Evolutionary conservation across 768 basidiomycete genomes (phyloP), one percentile per base, ranked within the genome.

Genomic region (Auriculariales sp.): DNA sequence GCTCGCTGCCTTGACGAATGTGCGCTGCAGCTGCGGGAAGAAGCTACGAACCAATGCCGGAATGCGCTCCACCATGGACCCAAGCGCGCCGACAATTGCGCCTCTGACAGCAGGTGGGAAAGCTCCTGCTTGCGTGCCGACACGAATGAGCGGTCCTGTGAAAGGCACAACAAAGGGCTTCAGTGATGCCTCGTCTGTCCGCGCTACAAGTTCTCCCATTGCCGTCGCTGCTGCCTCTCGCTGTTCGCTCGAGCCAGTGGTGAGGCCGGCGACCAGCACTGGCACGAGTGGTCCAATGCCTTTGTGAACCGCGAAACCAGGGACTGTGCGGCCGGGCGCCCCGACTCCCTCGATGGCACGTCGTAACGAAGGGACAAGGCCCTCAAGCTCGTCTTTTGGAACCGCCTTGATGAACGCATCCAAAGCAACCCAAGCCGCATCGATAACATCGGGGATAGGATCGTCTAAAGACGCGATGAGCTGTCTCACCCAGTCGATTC

Each of bases 11-110:
- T 98, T 98, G 61, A 95, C 85, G 59, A 98, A 97, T 0, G 92
- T 97, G 29, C 93, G 78, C 59, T 97, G 94, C 29, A 98, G 67
- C 58, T 98, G 95, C 2, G 94, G 95, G 75, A 97, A 97, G 81
- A 98, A 98, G 2, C 94, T 94, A 63, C 87, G 89, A 57, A 98
- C 90, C 56, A 94, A 87, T 3, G 73, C 69, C 0, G 93, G 92
- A 22, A 95, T 92, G 39, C 77, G 74, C 54, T 81, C 79, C 35
- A 98, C 71, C 78, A 97, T 88, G 19, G 81, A 77, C 0, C 81
- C 77, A 46, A 99, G 74, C 4, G 93, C 88, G 29, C 75, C 77
- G 28, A 99, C 73, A 56, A 99, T 93, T 11, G 84, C 92, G 3
- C 78, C 79, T 67, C 98, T 97, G 64, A 97, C 91, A 19, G 81